A percentile compares a stretch with the other conserved stretches of the same genome.
phyloP scores from a whole-genome alignment of 306 rosid genomes.

The Cercis canadensis region DNA sequence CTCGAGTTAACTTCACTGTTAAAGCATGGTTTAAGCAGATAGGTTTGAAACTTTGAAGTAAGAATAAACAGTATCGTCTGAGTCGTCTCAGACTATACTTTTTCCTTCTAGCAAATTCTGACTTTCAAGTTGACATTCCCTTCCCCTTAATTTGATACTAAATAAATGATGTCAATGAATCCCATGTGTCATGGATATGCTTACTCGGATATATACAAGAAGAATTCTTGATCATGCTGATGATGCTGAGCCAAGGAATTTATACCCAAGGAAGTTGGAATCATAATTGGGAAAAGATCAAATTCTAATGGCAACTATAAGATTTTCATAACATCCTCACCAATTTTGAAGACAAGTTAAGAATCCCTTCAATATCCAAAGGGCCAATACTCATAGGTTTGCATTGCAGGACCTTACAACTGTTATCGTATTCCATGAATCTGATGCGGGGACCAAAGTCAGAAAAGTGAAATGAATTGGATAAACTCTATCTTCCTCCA shows the following conservation, averaged over 20 bases:
- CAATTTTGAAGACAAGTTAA: constrained; percentile 2
- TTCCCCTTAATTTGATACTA: constrained; percentile 15
- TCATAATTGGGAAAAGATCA: constrained; percentile 7
- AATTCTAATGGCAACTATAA: background rate
- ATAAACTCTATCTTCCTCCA: constrained; percentile 63
- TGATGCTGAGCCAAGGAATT: constrained; percentile 25
- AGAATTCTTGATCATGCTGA: constrained; percentile 13
- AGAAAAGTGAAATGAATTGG: constrained; percentile 49
- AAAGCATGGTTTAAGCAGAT: background rate
- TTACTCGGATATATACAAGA: constrained; percentile 36
- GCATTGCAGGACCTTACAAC: constrained; percentile 26
- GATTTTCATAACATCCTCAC: constrained; percentile 12
- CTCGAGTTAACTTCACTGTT: no score
- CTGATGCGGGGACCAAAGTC: constrained; percentile 62
- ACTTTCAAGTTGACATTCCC: constrained; percentile 45
- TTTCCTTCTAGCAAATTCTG: constrained; percentile 38
- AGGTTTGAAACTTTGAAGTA: no score
- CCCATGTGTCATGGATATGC: constrained; percentile 28
- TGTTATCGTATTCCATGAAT: constrained; percentile 55
- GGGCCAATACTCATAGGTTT: constrained; percentile 37
- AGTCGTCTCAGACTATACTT: constrained; percentile 10
- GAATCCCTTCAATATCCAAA: constrained; percentile 39
- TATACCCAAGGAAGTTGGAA: constrained; percentile 35
- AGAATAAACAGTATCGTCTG: no score
- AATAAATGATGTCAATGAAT: constrained; percentile 30